Base-by-base conservation (phyloP, 345 rosid genomes). In the Pugionium cornutum region DNA sequence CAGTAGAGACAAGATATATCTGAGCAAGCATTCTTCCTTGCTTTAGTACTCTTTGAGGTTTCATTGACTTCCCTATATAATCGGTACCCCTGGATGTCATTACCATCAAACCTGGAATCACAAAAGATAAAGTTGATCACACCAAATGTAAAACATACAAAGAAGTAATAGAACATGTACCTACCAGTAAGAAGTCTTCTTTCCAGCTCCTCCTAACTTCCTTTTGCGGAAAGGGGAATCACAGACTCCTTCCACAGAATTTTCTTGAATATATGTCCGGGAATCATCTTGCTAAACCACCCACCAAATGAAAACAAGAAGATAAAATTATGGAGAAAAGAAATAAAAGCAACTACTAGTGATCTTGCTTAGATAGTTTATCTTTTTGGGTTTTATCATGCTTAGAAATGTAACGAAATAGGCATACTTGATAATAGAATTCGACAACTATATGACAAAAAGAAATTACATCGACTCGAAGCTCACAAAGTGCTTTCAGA, bases 401-500 rank as follows among this genome's bases (percentile, higher is more conserved):
- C 30, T 10, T 45, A 54, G 33, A 47, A 6, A 52, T 26, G 69
- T 6, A 65, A 56, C 54, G 31, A 40, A 49, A 29, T 40, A 11
- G 57, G 28, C 35, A 54, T 36, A 39, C 27, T 8, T 46, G 25
- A 29, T 3, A 77, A 64, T 29, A 60, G 5, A 31, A 28, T 35
- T 47, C 2, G 68, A 44, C 57, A 79, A 37, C 40, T 37, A 62
- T 48, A 18, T 18, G 31, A 53, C 6, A 37, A 31, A 4, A 49
- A 53, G 54, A 46, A 3, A 67, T 70, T 87, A 92, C 98, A 49
- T 83, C 81, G 32, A 81, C 84, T 45, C 98, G 88, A 57, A 89
- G 74, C 80, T 92, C 98, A 74, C 96, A 89, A 18, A 92, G 96
- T 53, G 91, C 95, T 76, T 82, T 92, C 3, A 92, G 72, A 50